phyloP scores from a whole-genome alignment of 108 stramenopile species.

The Chaetoceros muelleri region DNA sequence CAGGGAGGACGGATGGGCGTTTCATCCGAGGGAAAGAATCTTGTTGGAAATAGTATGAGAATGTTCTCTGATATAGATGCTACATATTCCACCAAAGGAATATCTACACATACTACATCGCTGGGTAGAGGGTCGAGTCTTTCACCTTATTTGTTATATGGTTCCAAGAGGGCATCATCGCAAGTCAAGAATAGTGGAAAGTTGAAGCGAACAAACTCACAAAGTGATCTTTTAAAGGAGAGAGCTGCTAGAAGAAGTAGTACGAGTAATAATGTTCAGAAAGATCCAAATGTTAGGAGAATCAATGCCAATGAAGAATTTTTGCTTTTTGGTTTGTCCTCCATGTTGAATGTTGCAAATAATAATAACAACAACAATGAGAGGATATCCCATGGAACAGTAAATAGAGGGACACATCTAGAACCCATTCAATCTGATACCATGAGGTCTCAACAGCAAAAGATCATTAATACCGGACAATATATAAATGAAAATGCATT shows the following conservation, averaged over 20 bases:
- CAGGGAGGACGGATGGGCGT: no score
- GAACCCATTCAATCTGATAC: no score
- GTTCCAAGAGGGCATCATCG: not conserved
- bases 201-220: not conserved
- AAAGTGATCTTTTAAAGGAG: not conserved
- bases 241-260: not conserved
- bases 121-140: not conserved
- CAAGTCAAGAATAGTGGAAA: not conserved
- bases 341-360: no score
- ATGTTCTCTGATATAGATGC: not conserved
- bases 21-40: no score
- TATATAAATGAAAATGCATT: constrained; percentile 10
- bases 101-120: not conserved
- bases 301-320: no score
- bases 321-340: no score
- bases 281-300: no score
- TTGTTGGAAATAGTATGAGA: not conserved
- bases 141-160: no score
- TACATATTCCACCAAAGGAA: not conserved
- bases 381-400: no score
- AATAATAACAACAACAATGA: no score
- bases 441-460: not conserved
- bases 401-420: no score
- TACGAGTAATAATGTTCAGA: not conserved
- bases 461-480: constrained; percentile 7